Evolutionary conservation across 2,329 filamentous ascomycete genomes (phyloP), one percentile per base, ranked within the genome.

Genomic region (Neonectria sp.): DNA sequence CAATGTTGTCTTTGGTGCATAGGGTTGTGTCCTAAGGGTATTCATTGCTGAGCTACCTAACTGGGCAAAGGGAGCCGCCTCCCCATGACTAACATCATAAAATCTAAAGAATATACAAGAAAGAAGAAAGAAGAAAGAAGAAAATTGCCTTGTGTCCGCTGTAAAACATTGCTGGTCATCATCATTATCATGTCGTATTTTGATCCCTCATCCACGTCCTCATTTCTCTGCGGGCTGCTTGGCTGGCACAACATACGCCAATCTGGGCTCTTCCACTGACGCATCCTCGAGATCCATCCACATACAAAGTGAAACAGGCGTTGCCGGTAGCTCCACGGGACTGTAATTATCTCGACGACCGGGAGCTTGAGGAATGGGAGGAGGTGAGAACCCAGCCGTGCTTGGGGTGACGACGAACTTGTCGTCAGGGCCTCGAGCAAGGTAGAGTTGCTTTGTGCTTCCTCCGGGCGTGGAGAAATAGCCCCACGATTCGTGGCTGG

Each of bases 281-380:
- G 74, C 74, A 25, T 74, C 62, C 60, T 76, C 74, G 8, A 76
- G 59, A 15, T 71, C 65, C 49, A 66, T 69, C 74, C 74, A 76
- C 71, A 74, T 75, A n/a, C 71, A 76, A 35, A 74, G 68, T 17
- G 74, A 76, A 7, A 76, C 74, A 11, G 74, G 74, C 9, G 74
- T 76, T 13, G 74, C 74, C 2, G 74, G 74, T 25, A 76, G 72
- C 57, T 76, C 74, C 17, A 74, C 69, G 13, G 73, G 74, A 24
- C 69, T 68, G 33, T 67, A 59, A 4, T 65, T 48, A 17, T 67
- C 60, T 21, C 27, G 25, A 40, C 51, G 24, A 21, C 24, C 33
- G 24, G 25, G 17, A 55, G 33, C 55, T 15, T 43, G 37, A 8
- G 49, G 57, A 27, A 46, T 52, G 25, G 71, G 60, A 7, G 67